A percentile compares a stretch with the other conserved stretches of the same genome.
Conservation (phyloP, 768 basidiomycete species). For the Amanita phalloides region DNA sequence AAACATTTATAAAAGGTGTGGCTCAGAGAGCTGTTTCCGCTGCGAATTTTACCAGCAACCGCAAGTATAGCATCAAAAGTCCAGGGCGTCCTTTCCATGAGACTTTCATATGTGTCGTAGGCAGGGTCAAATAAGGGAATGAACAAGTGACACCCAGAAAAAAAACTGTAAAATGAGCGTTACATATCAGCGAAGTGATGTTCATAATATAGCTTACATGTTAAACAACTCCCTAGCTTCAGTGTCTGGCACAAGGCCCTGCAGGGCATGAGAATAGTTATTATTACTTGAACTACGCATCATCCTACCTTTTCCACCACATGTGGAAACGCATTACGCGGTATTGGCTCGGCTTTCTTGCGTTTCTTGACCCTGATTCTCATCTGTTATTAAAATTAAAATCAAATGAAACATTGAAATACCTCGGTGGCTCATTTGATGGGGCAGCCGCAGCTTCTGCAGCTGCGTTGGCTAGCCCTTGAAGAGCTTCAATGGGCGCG, state of each 20-base stretch:
- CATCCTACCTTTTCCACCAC: slow-evolving; percentile 70
- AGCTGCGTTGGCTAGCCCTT: slow-evolving; percentile 90
- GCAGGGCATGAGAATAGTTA: slow-evolving; percentile 2
- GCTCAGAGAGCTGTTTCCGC: slow-evolving; percentile 78
- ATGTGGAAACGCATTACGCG: slow-evolving; percentile 79
- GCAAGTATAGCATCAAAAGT: slow-evolving; percentile 92
- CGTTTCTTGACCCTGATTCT: slow-evolving; percentile 66
- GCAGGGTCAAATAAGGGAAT: slow-evolving; percentile 89
- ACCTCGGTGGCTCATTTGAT: slow-evolving; percentile 56
- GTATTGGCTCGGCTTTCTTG: slow-evolving; percentile 74
- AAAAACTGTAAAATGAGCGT: slow-evolving; percentile 57
- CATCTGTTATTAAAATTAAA: slow-evolving; percentile 3
- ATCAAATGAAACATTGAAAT: slow-evolving; percentile 9
- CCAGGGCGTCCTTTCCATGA: slow-evolving; percentile 91
- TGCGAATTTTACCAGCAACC: slow-evolving; percentile 85
- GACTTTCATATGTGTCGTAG: slow-evolving; percentile 88
- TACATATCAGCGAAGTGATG: slow-evolving; percentile 19
- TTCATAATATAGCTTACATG: slow-evolving; percentile 46
- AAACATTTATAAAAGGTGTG: slow-evolving; percentile 84
- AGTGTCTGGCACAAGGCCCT: slow-evolving; percentile 77
- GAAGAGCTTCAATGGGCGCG: slow-evolving; percentile 90
- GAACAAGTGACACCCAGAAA: slow-evolving; percentile 93
- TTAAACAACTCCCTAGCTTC: slow-evolving; percentile 90
- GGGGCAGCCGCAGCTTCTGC: slow-evolving; percentile 85
- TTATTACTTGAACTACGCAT: neutral